These are phyloP conservation scores for Populus davidiana DNA, from an alignment of 345 rosid species.

Conservation along the genomic window DNA sequence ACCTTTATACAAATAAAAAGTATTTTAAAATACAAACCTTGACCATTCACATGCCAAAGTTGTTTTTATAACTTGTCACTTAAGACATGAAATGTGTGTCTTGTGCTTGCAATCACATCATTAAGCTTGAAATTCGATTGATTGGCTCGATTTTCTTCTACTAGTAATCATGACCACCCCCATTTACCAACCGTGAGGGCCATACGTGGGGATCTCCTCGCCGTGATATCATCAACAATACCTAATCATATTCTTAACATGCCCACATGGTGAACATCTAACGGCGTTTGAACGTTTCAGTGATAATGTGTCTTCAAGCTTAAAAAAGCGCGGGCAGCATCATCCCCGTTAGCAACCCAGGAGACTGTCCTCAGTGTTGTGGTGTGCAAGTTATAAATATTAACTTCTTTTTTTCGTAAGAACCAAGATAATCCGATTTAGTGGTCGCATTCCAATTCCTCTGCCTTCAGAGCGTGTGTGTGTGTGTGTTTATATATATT, in stretches of 20 bases:
- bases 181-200: slow-evolving; percentile 7
- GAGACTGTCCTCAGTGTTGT: no score
- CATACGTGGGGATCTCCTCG: not conserved
- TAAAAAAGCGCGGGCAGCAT: not conserved
- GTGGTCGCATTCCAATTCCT: not conserved
- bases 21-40: no score
- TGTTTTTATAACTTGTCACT: not conserved
- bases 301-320: not conserved
- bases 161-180: not conserved
- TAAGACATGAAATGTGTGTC: not conserved
- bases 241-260: not conserved
- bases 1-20: no score
- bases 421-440: no score
- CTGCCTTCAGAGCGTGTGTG: not conserved
- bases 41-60: not conserved
- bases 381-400: no score
- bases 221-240: not conserved
- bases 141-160: not conserved
- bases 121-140: slow-evolving; percentile 1
- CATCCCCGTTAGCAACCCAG: not conserved
- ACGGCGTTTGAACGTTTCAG: not conserved
- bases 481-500: not conserved
- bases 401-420: no score
- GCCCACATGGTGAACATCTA: not conserved
- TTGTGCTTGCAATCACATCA: not conserved